Evolutionary conservation across 495 filamentous ascomycete species (phyloP).

Genomic region (Evernia prunastri): DNA sequence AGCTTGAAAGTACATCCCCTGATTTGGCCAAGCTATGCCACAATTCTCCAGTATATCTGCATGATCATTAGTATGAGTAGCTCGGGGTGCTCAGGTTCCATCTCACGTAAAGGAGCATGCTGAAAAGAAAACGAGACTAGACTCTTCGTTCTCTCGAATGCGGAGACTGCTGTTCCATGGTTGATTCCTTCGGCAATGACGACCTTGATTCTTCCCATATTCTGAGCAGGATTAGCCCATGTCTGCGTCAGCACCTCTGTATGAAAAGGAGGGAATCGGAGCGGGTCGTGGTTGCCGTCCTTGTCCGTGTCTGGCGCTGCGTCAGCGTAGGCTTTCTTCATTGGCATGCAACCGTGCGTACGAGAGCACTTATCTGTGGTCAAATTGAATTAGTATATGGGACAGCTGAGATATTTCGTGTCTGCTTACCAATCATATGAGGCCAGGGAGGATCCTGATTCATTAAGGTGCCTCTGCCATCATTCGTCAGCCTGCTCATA

Average conservation of each 20-base stretch:
- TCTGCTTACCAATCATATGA: constrained; percentile 44
- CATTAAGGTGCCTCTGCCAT: constrained; percentile 48
- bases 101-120: constrained; percentile 71
- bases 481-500: constrained; percentile 3
- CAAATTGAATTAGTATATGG: background rate
- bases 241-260: constrained; percentile 61
- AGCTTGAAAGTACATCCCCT: constrained; percentile 59
- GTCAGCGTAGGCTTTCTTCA: constrained; percentile 12
- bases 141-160: constrained; percentile 67
- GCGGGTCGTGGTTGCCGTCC: constrained; percentile 51
- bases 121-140: constrained; percentile 77
- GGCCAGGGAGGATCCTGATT: constrained; percentile 55
- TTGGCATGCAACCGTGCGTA: constrained; percentile 8
- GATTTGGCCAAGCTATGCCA: constrained; percentile 78
- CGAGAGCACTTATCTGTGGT: constrained; percentile 20
- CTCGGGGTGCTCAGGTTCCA: background rate
- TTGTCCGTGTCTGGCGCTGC: constrained; percentile 49
- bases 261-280: constrained; percentile 71
- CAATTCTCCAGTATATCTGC: constrained; percentile 67
- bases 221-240: constrained; percentile 66
- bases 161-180: constrained; percentile 39
- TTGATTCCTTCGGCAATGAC: constrained; percentile 68
- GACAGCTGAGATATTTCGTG: background rate
- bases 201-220: constrained; percentile 68
- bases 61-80: constrained; percentile 19